Conservation (phyloP, 345 rosid genomes). For the Hirschfeldia incana region DNA sequence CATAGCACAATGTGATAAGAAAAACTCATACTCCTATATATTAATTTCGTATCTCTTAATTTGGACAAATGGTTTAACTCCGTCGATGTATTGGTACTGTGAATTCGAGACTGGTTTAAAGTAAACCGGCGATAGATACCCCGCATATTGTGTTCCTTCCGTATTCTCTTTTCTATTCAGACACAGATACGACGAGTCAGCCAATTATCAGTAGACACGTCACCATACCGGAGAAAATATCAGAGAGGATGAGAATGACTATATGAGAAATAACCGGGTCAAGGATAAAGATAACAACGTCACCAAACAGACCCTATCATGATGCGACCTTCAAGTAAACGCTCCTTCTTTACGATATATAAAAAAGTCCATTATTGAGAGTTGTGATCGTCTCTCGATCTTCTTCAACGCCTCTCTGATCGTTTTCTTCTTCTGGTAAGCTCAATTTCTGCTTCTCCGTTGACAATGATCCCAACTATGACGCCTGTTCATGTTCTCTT, state of each 20-base stretch:
- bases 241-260: background rate
- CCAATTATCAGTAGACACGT: slow-evolving; percentile 10
- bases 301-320: slow-evolving; percentile 30
- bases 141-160: too few relatives aligned
- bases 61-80: background rate
- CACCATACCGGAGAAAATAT: background rate
- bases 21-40: background rate
- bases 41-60: background rate
- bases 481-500: background rate
- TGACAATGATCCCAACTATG: slow-evolving; percentile 6
- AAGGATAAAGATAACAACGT: slow-evolving; percentile 22
- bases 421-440: slow-evolving; percentile 29
- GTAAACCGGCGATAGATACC: background rate
- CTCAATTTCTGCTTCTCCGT: slow-evolving; percentile 10
- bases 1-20: background rate
- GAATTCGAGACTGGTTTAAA: background rate
- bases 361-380: slow-evolving; percentile 20
- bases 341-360: background rate
- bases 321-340: slow-evolving; percentile 39
- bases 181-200: background rate
- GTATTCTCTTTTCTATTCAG: background rate
- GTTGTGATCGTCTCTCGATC: background rate
- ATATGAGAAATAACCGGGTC: background rate
- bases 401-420: slow-evolving; percentile 10
- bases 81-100: background rate